These are phyloP conservation scores for Singerocomus inundabilis DNA, from an alignment of 1,284 basidiomycete species.

Conservation along the genomic window DNA sequence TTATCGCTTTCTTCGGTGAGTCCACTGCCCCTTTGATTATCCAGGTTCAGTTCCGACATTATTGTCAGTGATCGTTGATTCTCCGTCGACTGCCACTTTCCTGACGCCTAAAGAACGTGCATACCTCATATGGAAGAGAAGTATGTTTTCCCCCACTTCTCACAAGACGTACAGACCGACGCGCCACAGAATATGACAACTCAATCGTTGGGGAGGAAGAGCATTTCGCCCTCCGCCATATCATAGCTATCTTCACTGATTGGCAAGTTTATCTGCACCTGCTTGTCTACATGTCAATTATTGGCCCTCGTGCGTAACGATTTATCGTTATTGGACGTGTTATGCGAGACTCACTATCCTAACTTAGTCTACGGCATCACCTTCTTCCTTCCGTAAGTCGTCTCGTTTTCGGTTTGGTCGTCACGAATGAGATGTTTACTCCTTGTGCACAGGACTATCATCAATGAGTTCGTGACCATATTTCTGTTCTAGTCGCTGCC, in stretches of 20 bases:
- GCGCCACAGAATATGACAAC: slow-evolving; percentile 47
- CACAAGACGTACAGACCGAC: neutral
- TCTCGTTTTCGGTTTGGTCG: neutral
- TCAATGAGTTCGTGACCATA: slow-evolving; percentile 43
- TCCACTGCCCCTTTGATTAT: neutral
- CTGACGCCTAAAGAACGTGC: slow-evolving; percentile 45
- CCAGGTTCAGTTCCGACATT: neutral
- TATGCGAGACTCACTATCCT: slow-evolving; percentile 6
- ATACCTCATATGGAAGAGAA: slow-evolving; percentile 53
- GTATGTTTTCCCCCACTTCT: slow-evolving; percentile 33
- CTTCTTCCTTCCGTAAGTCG: slow-evolving; percentile 60
- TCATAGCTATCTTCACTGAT: slow-evolving; percentile 54
- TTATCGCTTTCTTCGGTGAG: slow-evolving; percentile 33
- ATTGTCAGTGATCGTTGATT: slow-evolving; percentile 45
- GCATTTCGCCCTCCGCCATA: slow-evolving; percentile 50
- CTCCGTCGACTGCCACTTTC: slow-evolving; percentile 47
- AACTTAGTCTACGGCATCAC: slow-evolving; percentile 55
- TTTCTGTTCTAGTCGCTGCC: neutral
- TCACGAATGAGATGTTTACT: neutral
- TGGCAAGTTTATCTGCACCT: slow-evolving; percentile 53
- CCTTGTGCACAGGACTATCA: slow-evolving; percentile 51
- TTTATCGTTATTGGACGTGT: no score
- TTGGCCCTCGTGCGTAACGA: slow-evolving; percentile 51
- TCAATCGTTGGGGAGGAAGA: slow-evolving; percentile 68
- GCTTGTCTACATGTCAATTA: slow-evolving; percentile 59